Conservation (phyloP, 768 basidiomycete species). For the Tricholoma flavovirens region DNA sequence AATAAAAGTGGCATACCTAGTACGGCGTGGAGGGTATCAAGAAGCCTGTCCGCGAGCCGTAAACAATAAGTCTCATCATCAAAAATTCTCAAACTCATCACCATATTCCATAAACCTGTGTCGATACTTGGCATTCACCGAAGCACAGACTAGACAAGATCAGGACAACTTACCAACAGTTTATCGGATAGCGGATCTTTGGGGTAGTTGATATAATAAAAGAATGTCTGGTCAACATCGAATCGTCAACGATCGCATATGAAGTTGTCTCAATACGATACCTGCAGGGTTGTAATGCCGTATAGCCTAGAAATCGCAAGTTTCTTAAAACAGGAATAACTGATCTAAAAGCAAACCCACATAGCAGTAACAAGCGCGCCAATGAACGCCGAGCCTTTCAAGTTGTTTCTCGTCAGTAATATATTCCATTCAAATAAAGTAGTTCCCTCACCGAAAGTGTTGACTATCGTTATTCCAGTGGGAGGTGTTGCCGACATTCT, state of each 20-base stretch:
- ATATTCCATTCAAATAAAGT: not conserved
- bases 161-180: slow-evolving; percentile 14
- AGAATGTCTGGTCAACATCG: slow-evolving; percentile 22
- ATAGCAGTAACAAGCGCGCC: slow-evolving; percentile 29
- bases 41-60: slow-evolving; percentile 12
- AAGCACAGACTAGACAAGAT: not conserved
- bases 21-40: slow-evolving; percentile 27
- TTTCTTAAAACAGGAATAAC: not conserved
- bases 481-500: slow-evolving; percentile 3
- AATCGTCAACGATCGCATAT: not conserved
- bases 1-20: slow-evolving; percentile 16
- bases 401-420: slow-evolving; percentile 10
- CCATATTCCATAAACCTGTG: slow-evolving; percentile 27
- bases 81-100: not conserved
- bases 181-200: slow-evolving; percentile 23
- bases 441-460: slow-evolving; percentile 17
- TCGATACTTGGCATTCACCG: not conserved
- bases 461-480: slow-evolving; percentile 11
- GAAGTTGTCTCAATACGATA: slow-evolving; percentile 6
- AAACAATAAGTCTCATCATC: not conserved
- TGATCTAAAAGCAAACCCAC: slow-evolving; percentile 15
- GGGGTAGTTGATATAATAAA: slow-evolving; percentile 30
- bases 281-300: slow-evolving; percentile 32
- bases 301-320: slow-evolving; percentile 21
- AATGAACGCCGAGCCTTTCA: slow-evolving; percentile 18